These are phyloP conservation scores for Lasiosphaeria ovina DNA, from an alignment of 495 filamentous ascomycete species.

Conservation along the genomic window DNA sequence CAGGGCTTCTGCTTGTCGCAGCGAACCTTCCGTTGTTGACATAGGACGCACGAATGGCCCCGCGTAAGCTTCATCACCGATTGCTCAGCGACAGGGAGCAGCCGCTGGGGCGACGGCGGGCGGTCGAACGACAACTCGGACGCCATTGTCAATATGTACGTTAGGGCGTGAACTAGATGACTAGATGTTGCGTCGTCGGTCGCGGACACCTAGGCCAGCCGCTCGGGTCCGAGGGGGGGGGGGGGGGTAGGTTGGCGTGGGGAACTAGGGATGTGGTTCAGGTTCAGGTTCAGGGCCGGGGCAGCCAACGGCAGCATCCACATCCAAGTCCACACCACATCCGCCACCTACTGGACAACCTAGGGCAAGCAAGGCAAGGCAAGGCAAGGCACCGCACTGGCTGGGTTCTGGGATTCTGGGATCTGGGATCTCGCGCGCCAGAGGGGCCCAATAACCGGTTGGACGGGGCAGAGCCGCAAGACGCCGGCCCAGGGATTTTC, in stretches of 20 bases:
- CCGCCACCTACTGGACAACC: too few relatives aligned
- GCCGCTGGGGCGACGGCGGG: slow-evolving; percentile 34
- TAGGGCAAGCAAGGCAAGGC: too few relatives aligned
- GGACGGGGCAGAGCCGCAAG: slow-evolving; percentile 1
- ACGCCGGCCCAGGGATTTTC: neutral
- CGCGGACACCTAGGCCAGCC: slow-evolving; percentile 10
- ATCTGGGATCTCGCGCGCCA: too few relatives aligned
- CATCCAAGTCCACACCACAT: neutral
- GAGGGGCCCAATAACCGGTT: too few relatives aligned
- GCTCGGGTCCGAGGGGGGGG: slow-evolving; percentile 18
- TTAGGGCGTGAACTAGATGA: slow-evolving; percentile 7
- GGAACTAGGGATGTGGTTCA: neutral
- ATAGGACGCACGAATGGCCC: slow-evolving; percentile 62
- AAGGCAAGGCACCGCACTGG: neutral
- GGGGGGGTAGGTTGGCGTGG: neutral
- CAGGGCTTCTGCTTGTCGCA: slow-evolving; percentile 66
- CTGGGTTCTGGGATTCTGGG: neutral
- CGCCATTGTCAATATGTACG: slow-evolving; percentile 23
- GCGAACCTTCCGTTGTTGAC: slow-evolving; percentile 65
- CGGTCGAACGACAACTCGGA: slow-evolving; percentile 33
- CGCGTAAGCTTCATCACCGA: slow-evolving; percentile 50
- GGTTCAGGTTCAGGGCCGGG: neutral
- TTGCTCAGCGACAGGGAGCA: slow-evolving; percentile 29
- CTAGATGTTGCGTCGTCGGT: neutral
- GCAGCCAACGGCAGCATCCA: neutral